Evolutionary conservation across 2,329 filamentous ascomycete genomes (phyloP).

Genomic region (Dothidotthia symphoricarpi): DNA sequence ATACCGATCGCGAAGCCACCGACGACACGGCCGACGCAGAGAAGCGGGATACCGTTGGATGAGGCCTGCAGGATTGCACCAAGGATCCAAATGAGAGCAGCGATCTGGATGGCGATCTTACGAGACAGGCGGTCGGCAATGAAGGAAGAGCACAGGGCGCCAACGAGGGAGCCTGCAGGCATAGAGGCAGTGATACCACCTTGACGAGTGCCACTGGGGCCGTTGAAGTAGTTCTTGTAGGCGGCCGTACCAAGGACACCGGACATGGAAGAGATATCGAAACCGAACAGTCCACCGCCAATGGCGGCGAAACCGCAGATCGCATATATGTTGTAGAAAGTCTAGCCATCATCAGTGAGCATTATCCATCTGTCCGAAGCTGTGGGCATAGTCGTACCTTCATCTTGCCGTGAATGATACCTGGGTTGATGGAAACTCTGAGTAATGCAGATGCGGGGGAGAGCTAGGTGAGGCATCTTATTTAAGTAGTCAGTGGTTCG

Average conservation of each 20-base stretch:
- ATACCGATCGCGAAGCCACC: slow-evolving; percentile 85
- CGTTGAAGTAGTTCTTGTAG: slow-evolving; percentile 40
- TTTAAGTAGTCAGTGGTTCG: slow-evolving; percentile 3
- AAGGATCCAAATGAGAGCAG: slow-evolving; percentile 48
- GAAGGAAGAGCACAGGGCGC: slow-evolving; percentile 48
- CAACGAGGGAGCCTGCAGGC: slow-evolving; percentile 51
- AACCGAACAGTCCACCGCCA: slow-evolving; percentile 45
- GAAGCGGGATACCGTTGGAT: slow-evolving; percentile 40
- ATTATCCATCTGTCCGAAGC: background rate
- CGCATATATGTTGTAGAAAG: slow-evolving; percentile 55
- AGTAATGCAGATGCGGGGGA: slow-evolving; percentile 1
- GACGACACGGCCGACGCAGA: slow-evolving; percentile 64
- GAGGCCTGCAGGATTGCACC: slow-evolving; percentile 44
- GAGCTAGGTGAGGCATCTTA: background rate
- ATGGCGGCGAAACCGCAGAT: slow-evolving; percentile 62
- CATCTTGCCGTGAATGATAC: slow-evolving; percentile 26
- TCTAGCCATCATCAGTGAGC: slow-evolving; percentile 10
- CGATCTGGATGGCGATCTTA: slow-evolving; percentile 46
- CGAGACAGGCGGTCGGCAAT: slow-evolving; percentile 49
- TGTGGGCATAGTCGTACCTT: slow-evolving; percentile 16
- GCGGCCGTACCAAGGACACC: slow-evolving; percentile 41
- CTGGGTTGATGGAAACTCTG: slow-evolving; percentile 8
- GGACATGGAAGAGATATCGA: slow-evolving; percentile 43
- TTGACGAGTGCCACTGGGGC: slow-evolving; percentile 37
- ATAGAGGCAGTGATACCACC: slow-evolving; percentile 51